phyloP scores from a whole-genome alignment of 1,284 basidiomycete genomes.

The Marasmius fiardii region DNA sequence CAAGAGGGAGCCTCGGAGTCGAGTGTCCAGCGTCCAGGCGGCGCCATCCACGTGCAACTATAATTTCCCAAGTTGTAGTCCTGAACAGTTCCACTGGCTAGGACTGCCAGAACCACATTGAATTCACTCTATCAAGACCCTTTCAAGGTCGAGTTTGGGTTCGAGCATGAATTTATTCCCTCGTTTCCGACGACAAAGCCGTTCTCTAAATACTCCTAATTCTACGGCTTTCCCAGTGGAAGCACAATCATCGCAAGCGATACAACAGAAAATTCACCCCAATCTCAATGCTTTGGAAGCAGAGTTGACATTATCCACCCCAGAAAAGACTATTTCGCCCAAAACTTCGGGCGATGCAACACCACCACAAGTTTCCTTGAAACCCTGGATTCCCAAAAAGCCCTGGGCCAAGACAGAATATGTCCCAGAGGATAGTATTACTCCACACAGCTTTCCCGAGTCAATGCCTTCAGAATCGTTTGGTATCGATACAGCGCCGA shows the following conservation, averaged over 20 bases:
- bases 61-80: not conserved
- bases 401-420: not conserved
- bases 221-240: not conserved
- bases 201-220: not conserved
- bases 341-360: not conserved
- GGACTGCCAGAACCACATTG: no score
- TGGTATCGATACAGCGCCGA: not conserved
- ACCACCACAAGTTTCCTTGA: not conserved
- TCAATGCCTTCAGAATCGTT: not conserved
- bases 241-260: not conserved
- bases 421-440: not conserved
- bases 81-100: not conserved
- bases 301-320: not conserved
- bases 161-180: not conserved
- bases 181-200: not conserved
- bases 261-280: not conserved
- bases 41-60: not conserved
- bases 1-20: not conserved
- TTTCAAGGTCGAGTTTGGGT: not conserved
- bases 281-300: slow-evolving; percentile 1
- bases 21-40: no score
- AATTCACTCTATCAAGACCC: not conserved
- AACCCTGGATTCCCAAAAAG: not conserved
- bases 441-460: not conserved
- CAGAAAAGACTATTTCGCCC: not conserved